Evolutionary conservation across 106 monocot genomes (phyloP).

Genomic region (Dioscorea zingiberensis): DNA sequence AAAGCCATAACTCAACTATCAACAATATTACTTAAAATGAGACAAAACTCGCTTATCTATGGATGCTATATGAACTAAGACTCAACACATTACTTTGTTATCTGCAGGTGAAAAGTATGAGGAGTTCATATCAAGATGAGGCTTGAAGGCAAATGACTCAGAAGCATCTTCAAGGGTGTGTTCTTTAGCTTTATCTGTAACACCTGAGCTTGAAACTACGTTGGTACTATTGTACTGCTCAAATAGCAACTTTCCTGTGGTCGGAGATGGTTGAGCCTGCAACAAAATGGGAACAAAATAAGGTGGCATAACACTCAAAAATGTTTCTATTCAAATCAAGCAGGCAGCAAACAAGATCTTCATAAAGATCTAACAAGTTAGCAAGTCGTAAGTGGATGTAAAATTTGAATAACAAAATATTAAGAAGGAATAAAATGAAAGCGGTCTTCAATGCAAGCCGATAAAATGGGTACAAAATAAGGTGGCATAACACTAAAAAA

Average conservation of each 20-base stretch:
- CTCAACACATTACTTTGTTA: slow-evolving; percentile 29
- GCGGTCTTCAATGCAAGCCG: neutral
- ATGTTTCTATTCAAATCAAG: neutral
- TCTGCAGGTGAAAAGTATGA: slow-evolving; percentile 23
- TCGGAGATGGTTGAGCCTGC: slow-evolving; percentile 58
- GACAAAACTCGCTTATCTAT: neutral
- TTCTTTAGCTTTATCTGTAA: slow-evolving; percentile 20
- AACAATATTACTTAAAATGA: too few relatives aligned
- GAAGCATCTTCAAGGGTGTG: slow-evolving; percentile 19
- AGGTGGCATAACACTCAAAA: too few relatives aligned
- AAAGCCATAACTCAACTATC: too few relatives aligned
- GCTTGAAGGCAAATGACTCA: slow-evolving; percentile 47
- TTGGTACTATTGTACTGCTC: slow-evolving; percentile 10
- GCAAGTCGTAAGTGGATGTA: neutral
- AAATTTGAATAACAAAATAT: too few relatives aligned
- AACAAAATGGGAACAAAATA: neutral
- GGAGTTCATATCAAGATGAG: slow-evolving; percentile 20
- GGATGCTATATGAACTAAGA: neutral
- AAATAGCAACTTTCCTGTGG: slow-evolving; percentile 48
- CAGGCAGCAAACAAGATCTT: too few relatives aligned
- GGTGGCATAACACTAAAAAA: too few relatives aligned
- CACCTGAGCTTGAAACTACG: neutral
- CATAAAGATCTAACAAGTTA: neutral
- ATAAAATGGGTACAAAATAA: neutral
- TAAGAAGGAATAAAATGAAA: too few relatives aligned